A percentile compares a stretch with the other conserved stretches of the same genome.
Evolutionary conservation across 352 stramenopile genomes (phyloP).

Genomic region (Globisporangium barbulae): DNA sequence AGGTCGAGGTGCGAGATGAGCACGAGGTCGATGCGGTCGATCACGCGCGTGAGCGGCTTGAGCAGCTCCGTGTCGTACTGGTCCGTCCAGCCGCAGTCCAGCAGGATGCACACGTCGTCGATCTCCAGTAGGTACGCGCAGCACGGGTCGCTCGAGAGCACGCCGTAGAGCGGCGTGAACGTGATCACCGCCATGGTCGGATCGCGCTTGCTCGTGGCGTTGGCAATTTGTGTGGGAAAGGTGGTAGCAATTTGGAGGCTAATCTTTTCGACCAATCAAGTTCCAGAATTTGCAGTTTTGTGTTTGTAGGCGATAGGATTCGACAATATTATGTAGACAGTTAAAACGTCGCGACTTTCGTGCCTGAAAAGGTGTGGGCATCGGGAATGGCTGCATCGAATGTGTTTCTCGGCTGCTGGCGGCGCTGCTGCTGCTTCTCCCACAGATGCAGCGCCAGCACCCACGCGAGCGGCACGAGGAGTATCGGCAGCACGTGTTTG

Average conservation of each 20-base stretch:
- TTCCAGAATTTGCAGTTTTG: neutral
- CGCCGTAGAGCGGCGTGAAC: constrained; percentile 88
- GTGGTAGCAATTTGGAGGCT: neutral
- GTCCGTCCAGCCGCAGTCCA: constrained; percentile 91
- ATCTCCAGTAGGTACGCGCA: constrained; percentile 89
- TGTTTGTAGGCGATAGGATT: constrained; percentile 3
- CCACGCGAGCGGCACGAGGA: constrained; percentile 46
- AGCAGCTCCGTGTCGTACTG: constrained; percentile 84
- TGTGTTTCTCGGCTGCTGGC: constrained; percentile 5
- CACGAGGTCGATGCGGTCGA: constrained; percentile 86
- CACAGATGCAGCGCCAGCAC: constrained; percentile 42
- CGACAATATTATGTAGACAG: neutral
- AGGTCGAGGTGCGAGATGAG: constrained; percentile 89
- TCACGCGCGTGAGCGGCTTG: constrained; percentile 76
- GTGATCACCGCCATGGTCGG: constrained; percentile 88
- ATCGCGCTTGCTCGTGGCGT: neutral
- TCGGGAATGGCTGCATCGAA: neutral
- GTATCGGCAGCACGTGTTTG: constrained; percentile 41
- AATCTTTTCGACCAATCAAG: constrained; percentile 8
- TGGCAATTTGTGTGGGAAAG: constrained; percentile 10
- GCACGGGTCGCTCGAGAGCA: constrained; percentile 75
- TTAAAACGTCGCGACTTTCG: constrained; percentile 28
- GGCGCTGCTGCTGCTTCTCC: constrained; percentile 25
- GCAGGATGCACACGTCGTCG: constrained; percentile 89
- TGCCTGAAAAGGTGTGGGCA: neutral